Evolutionary conservation across 2,329 filamentous ascomycete species (phyloP).

Genomic region (Penicillium hesseltinei): DNA sequence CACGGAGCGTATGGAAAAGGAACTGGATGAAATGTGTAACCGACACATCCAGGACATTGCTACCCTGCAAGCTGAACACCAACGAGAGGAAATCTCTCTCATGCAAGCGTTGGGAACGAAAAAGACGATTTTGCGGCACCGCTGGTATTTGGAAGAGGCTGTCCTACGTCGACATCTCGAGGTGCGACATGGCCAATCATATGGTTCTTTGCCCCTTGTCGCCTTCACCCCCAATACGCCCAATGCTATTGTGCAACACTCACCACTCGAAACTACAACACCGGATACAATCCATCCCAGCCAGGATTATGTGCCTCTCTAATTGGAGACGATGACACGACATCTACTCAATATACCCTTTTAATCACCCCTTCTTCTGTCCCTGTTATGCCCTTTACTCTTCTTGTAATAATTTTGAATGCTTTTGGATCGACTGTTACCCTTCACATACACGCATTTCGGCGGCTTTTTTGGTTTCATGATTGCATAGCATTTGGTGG

Average conservation of each 20-base stretch:
- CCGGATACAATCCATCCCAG: conserved; percentile 4
- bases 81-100: conserved; percentile 32
- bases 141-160: conserved; percentile 46
- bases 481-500: conserved; percentile 30
- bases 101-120: conserved; percentile 35
- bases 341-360: conserved; percentile 10
- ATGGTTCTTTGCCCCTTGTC: conserved; percentile 41
- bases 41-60: conserved; percentile 33
- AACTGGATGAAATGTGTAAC: conserved; percentile 36
- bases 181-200: conserved; percentile 33
- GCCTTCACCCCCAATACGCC: conserved; percentile 35
- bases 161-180: conserved; percentile 42
- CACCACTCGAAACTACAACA: conserved; percentile 5
- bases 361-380: conserved; percentile 7
- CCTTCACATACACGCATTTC: conserved; percentile 21
- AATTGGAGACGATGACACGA: conserved; percentile 6
- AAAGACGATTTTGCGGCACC: conserved; percentile 34
- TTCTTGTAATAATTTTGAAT: conserved; percentile 21
- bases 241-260: conserved; percentile 26
- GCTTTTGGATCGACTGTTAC: conserved; percentile 10
- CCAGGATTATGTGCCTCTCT: neutral
- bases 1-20: conserved; percentile 40
- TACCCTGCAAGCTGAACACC: conserved; percentile 37
- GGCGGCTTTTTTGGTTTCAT: conserved; percentile 20
- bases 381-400: conserved; percentile 8